Evolutionary conservation across 2,329 filamentous ascomycete genomes (phyloP).

Genomic region (Aspergillus sp.): DNA sequence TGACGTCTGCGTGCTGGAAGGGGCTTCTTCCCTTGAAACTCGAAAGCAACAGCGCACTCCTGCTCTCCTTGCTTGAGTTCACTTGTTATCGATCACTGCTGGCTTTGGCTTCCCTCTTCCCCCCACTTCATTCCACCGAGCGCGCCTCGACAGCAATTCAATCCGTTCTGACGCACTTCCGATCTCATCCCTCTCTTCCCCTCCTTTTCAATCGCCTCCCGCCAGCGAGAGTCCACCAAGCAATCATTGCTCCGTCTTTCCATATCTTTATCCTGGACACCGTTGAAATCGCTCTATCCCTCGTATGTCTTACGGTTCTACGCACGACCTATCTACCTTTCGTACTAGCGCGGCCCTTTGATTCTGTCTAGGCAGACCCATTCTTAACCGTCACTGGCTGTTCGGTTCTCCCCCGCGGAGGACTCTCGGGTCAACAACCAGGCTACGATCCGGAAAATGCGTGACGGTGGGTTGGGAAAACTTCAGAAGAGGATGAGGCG

Average conservation of each 20-base stretch:
- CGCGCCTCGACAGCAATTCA: not conserved
- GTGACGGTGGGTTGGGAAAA: constrained; percentile 27
- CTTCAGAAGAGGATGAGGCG: constrained; percentile 38
- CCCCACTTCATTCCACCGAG: not conserved
- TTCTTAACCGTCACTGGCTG: not conserved
- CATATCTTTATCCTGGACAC: not conserved
- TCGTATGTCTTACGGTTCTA: not conserved
- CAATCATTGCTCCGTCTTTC: not conserved
- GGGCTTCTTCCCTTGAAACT: not conserved
- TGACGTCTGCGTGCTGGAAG: not conserved
- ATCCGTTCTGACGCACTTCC: not conserved
- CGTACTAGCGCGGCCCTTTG: not conserved
- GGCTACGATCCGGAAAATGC: constrained; percentile 17
- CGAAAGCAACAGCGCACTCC: not conserved
- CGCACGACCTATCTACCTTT: not conserved
- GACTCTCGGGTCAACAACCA: not conserved
- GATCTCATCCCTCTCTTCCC: not conserved
- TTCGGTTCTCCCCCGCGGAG: not conserved
- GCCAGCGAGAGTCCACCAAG: not conserved
- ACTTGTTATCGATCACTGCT: too few relatives aligned
- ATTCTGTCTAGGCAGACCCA: not conserved
- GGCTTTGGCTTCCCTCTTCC: not conserved
- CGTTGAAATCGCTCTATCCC: not conserved
- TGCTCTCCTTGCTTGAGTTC: not conserved
- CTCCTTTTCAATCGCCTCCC: not conserved